phyloP scores from a whole-genome alignment of 176 grass and related monocot genomes.

The Puya raimondii region DNA sequence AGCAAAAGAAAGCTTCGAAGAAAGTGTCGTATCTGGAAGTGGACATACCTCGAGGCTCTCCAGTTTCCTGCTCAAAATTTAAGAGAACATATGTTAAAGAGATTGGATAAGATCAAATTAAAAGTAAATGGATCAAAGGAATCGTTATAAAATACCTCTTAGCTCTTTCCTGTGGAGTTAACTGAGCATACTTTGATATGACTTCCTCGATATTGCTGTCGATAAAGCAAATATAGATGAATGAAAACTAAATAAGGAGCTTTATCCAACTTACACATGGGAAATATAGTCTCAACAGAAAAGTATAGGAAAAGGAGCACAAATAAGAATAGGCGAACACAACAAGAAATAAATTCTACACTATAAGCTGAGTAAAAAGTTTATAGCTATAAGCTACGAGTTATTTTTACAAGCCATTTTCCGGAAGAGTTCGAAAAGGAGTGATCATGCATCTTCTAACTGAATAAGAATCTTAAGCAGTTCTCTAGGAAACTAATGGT shows the following conservation, averaged over 20 bases:
- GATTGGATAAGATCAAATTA: background rate
- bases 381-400: background rate
- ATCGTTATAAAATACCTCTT: conserved; percentile 34
- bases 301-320: background rate
- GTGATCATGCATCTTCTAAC: background rate
- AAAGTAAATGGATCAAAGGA: background rate
- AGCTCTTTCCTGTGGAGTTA: conserved; percentile 68
- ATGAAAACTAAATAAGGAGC: background rate
- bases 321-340: background rate
- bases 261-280: background rate
- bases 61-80: conserved; percentile 40
- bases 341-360: background rate
- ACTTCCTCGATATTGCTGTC: conserved; percentile 51
- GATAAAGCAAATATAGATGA: conserved; percentile 4
- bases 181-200: conserved; percentile 49
- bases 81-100: background rate
- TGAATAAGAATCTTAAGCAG: background rate
- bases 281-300: background rate
- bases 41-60: conserved; percentile 64
- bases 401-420: background rate
- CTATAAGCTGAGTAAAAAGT: background rate
- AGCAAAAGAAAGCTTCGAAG: background rate
- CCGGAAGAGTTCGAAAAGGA: background rate
- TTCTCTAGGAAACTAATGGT: no score
- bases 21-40: conserved; percentile 2